Conservation (phyloP, 306 rosid species). For the Inga laurina region DNA sequence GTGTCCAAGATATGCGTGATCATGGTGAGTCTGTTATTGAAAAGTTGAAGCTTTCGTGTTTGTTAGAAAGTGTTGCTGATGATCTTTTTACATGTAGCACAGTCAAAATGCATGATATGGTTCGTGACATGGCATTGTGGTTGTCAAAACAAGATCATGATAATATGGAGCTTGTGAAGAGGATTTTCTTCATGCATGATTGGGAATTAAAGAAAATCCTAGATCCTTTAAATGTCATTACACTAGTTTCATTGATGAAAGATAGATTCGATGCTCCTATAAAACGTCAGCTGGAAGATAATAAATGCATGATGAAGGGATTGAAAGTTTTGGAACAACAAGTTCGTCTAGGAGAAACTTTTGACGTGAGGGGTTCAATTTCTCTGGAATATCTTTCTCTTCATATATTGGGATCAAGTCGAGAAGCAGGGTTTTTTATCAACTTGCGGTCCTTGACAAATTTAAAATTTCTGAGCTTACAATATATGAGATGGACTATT, state of each 20-base stretch:
- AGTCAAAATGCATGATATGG: constrained; percentile 12
- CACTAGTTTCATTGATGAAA: background rate
- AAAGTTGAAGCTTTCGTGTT: constrained; percentile 4
- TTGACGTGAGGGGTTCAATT: background rate
- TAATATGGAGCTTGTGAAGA: background rate
- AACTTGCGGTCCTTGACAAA: background rate
- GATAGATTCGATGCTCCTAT: too few relatives aligned
- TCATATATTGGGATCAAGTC: too few relatives aligned
- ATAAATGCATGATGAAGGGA: background rate
- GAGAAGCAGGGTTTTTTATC: too few relatives aligned
- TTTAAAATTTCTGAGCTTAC: background rate
- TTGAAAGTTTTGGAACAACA: background rate
- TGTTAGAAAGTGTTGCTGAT: background rate
- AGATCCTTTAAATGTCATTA: background rate
- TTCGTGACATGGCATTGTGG: constrained; percentile 23
- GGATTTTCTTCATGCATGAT: background rate
- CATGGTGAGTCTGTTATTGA: background rate
- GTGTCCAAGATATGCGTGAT: background rate
- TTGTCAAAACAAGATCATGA: background rate
- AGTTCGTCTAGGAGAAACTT: accelerated
- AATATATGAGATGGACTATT: background rate
- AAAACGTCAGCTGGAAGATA: background rate
- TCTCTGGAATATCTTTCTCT: background rate
- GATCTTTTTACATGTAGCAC: too few relatives aligned
- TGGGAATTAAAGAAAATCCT: background rate